Percentiles rank a stretch among this genome's conserved stretches.
Evolutionary conservation across 163 green algal species (phyloP).

Genomic region (Scenedesmus sp.): DNA sequence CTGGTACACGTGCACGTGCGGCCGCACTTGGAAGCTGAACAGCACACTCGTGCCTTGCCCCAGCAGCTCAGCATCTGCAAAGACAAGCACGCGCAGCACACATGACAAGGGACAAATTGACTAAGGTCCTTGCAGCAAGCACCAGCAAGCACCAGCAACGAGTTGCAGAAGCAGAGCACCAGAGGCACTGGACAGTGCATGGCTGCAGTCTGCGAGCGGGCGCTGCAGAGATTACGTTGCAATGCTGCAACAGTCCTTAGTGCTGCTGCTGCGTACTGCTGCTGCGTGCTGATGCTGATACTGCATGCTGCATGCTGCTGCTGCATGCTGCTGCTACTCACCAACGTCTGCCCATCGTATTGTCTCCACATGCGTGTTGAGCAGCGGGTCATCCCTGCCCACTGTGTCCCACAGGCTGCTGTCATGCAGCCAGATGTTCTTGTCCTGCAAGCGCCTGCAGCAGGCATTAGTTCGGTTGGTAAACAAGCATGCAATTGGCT

Average conservation of each 20-base stretch:
- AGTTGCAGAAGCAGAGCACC: background rate
- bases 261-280: background rate
- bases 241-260: background rate
- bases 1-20: slow-evolving; percentile 41
- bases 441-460: slow-evolving; percentile 37
- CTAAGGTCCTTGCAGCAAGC: background rate
- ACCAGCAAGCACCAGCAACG: background rate
- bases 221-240: background rate
- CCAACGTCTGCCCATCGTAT: slow-evolving; percentile 28
- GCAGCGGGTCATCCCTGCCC: slow-evolving; percentile 34
- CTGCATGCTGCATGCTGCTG: background rate
- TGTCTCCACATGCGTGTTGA: slow-evolving; percentile 18
- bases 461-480: background rate
- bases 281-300: background rate
- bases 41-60: slow-evolving; percentile 21
- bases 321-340: slow-evolving; percentile 3
- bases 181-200: background rate
- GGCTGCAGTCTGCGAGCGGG: background rate
- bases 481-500: background rate
- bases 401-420: slow-evolving; percentile 38
- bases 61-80: slow-evolving; percentile 38
- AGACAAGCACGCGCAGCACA: background rate
- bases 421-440: slow-evolving; percentile 35
- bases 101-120: background rate
- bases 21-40: slow-evolving; percentile 12